Evolutionary conservation across 257 asterid genomes (phyloP).

Genomic region (Nicotiana otophora): DNA sequence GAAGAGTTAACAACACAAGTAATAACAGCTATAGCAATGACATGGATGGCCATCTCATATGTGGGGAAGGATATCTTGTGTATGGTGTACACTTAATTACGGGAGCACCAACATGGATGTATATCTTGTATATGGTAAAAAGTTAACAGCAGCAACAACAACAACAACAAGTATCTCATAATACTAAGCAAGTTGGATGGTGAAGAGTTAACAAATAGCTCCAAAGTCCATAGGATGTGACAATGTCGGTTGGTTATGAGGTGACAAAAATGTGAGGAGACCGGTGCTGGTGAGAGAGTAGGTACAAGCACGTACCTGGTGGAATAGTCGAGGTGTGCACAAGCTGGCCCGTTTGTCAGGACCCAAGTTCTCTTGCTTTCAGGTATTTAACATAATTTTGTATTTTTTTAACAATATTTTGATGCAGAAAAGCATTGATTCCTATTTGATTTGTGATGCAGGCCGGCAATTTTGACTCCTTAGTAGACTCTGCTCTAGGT

Average conservation of each 20-base stretch:
- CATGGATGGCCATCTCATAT: not conserved
- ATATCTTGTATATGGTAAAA: not conserved
- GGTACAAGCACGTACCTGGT: not conserved
- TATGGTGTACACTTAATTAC: not conserved
- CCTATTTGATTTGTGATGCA: not conserved
- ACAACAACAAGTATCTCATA: not conserved
- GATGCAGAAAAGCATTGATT: not conserved
- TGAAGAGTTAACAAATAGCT: not conserved
- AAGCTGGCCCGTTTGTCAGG: not conserved
- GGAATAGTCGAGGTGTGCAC: not conserved
- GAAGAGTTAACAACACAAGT: not conserved
- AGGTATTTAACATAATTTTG: constrained; percentile 4
- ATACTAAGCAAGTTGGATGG: not conserved
- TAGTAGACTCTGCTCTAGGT: not conserved
- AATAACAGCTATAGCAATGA: not conserved
- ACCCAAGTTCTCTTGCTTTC: not conserved
- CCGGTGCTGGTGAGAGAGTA: not conserved
- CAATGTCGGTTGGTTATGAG: constrained; percentile 8
- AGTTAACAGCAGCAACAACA: not conserved
- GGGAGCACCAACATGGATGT: not conserved
- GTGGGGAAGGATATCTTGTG: not conserved
- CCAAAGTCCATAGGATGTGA: not conserved
- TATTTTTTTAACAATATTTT: not conserved
- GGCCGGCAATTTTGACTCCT: not conserved
- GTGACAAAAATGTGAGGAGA: constrained; percentile 6